Conservation (phyloP, 2,329 filamentous ascomycete genomes). For the Arthroderma sp. region DNA sequence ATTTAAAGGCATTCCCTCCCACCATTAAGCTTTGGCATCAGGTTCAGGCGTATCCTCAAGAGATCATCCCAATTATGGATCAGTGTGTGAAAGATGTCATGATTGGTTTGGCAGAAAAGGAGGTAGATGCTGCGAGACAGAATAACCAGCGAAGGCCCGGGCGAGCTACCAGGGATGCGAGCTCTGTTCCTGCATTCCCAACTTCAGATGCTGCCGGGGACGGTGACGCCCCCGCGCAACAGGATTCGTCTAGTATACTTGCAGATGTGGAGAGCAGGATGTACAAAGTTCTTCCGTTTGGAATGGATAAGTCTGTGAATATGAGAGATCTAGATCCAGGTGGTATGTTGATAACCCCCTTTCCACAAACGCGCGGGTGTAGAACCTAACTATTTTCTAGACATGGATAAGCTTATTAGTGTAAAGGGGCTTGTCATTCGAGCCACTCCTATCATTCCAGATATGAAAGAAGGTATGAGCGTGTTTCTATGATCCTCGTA, state of each 20-base stretch:
- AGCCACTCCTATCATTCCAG: conserved; percentile 88
- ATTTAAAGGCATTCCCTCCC: conserved; percentile 83
- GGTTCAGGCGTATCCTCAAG: conserved; percentile 82
- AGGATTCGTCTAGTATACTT: conserved; percentile 54
- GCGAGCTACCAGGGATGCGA: conserved; percentile 41
- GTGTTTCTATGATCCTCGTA: conserved; percentile 7
- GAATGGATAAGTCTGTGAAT: conserved; percentile 75
- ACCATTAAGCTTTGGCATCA: conserved; percentile 95
- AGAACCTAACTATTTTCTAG: conserved; percentile 32
- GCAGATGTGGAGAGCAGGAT: conserved; percentile 66
- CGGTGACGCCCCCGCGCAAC: conserved; percentile 20
- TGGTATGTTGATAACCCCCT: conserved; percentile 30
- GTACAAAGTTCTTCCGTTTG: conserved; percentile 82
- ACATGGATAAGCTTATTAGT: conserved; percentile 91
- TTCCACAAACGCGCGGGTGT: too few species aligned
- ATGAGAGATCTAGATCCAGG: conserved; percentile 88
- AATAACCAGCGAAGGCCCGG: conserved; percentile 35
- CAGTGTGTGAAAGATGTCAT: conserved; percentile 86
- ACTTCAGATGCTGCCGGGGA: conserved; percentile 61
- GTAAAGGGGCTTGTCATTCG: conserved; percentile 95
- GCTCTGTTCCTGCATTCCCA: conserved; percentile 64
- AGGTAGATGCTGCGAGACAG: conserved; percentile 58
- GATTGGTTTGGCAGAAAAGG: conserved; percentile 72
- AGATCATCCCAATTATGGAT: conserved; percentile 95
- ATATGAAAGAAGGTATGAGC: conserved; percentile 75